Evolutionary conservation across 2,329 filamentous ascomycete genomes (phyloP).

Genomic region (Penicillium occitanis): DNA sequence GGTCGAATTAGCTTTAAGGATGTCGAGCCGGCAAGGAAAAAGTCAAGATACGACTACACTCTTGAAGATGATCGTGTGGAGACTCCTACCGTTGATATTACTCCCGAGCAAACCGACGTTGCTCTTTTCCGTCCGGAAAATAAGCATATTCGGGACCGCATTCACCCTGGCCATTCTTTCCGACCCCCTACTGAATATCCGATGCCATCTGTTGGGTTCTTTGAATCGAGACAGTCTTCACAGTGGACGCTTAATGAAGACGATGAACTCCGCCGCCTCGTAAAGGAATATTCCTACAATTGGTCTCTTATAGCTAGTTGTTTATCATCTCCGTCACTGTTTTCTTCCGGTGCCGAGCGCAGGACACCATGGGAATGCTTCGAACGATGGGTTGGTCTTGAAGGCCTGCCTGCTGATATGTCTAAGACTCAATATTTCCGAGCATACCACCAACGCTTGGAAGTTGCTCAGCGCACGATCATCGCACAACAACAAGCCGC

Average conservation of each 20-base stretch:
- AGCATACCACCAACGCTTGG: constrained; percentile 63
- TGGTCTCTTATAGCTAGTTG: constrained; percentile 92
- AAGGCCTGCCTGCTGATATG: constrained; percentile 89
- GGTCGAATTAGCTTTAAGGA: constrained; percentile 72
- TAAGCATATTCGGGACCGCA: constrained; percentile 81
- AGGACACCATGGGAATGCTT: constrained; percentile 98
- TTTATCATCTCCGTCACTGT: constrained; percentile 70
- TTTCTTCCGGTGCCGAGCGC: constrained; percentile 81
- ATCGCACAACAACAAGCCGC: constrained; percentile 58
- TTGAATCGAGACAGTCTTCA: constrained; percentile 80
- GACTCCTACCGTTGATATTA: constrained; percentile 52
- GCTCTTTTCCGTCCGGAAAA: constrained; percentile 88
- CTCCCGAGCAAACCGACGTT: constrained; percentile 71
- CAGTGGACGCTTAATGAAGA: constrained; percentile 92
- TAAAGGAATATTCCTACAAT: constrained; percentile 93
- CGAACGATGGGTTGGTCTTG: constrained; percentile 89
- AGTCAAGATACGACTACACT: constrained; percentile 77
- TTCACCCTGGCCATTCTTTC: constrained; percentile 91
- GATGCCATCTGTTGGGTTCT: constrained; percentile 89
- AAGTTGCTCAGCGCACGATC: constrained; percentile 61
- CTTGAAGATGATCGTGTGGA: constrained; percentile 69
- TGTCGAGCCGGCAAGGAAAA: constrained; percentile 67
- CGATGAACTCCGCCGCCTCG: constrained; percentile 78
- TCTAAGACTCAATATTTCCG: constrained; percentile 95
- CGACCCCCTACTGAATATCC: constrained; percentile 84